phyloP scores from a whole-genome alignment of 306 rosid genomes.

The Mucuna pruriens region DNA sequence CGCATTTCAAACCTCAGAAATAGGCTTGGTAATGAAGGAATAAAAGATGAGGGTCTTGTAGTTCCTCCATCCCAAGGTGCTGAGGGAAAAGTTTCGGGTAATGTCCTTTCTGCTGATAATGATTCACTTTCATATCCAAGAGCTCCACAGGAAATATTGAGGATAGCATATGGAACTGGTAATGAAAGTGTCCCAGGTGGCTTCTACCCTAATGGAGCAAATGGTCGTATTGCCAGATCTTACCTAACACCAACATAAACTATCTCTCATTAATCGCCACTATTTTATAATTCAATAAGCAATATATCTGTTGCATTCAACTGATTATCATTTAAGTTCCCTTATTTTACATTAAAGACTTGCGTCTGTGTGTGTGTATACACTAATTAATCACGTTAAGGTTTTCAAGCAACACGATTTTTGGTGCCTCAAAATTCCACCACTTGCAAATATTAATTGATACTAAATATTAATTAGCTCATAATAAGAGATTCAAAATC shows the following conservation, averaged over 20 bases:
- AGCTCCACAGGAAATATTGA: conserved; percentile 58
- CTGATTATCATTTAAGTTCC: too few relatives aligned
- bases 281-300: too few relatives aligned
- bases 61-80: conserved; percentile 52
- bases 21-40: conserved; percentile 51
- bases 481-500: too few relatives aligned
- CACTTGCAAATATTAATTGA: too few relatives aligned
- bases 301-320: too few relatives aligned
- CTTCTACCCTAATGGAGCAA: conserved; percentile 63
- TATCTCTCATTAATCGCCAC: not conserved
- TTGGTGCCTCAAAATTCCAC: too few relatives aligned
- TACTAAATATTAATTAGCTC: too few relatives aligned
- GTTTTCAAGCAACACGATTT: too few relatives aligned
- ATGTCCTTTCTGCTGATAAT: conserved; percentile 55
- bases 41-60: conserved; percentile 74
- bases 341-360: too few relatives aligned
- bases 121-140: conserved; percentile 56
- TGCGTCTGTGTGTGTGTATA: too few relatives aligned
- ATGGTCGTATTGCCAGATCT: conserved; percentile 53
- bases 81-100: conserved; percentile 55
- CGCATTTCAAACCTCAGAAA: conserved; percentile 58
- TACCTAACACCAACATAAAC: too few relatives aligned
- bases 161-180: conserved; percentile 61
- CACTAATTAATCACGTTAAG: too few relatives aligned
- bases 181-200: conserved; percentile 62